Evolutionary conservation across 164 flowering plant species (phyloP), one percentile per base, ranked within the genome.

Genomic region (Sextonia rubra): DNA sequence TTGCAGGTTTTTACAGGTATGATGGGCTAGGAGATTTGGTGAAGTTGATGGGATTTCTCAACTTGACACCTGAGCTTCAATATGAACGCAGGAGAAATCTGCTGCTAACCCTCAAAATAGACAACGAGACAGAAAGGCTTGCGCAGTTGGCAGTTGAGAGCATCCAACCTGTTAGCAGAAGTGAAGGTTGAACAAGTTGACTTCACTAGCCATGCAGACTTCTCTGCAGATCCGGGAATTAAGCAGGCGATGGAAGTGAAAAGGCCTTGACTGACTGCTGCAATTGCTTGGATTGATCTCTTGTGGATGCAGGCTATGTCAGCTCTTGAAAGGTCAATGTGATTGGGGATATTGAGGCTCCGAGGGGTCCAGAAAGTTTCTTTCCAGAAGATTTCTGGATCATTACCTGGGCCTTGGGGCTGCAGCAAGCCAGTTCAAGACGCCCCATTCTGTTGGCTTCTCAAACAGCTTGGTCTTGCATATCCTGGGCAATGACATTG

Each of bases 101-200:
- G 3, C 76, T 94, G 22, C 85, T 91, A 15, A 88, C 76, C 24
- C 77, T 94, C 71, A 89, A 92, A 86, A 89, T 90, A 11, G 99
- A 94, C 91, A 94, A 94, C 86, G 92, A 87, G 86, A 92, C 98
- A 94, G 81, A 88, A 85, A 72, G 99, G 92, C 68, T 65, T 94
- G 15, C 97, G 15, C 97, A 92, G 72, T 69, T 85, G 9, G 77
- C 93, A 1, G 98, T 94, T 0, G 94, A 90, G 71, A 82, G 94
- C 95, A 0, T 73, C 80, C 55, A 81, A 85, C 77, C 56, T 83
- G 1, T 67, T 92, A 18, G 79, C 85, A 1, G 82, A 69, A 2
- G 91, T 89, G 32, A 88, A 88, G 60, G 75, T 84, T 0, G 98
- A 92, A 47, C 77, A 91, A 0, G 79, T 91, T 0, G 98, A 94